phyloP scores from a whole-genome alignment of 129 eudicot species.

The Saussurea involucrata region DNA sequence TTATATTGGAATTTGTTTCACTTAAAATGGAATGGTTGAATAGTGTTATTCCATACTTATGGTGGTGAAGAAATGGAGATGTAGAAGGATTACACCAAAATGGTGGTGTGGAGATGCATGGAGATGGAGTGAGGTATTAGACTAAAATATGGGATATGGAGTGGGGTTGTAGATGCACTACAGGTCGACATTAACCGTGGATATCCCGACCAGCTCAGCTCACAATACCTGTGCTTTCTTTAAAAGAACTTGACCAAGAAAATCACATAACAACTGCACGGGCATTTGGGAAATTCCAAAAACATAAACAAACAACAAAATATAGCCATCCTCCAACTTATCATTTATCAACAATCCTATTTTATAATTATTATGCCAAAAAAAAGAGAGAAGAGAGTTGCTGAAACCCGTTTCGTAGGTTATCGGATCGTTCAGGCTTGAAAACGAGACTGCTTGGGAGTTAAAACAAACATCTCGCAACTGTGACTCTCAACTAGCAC shows the following conservation, averaged over 20 bases:
- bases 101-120: too few relatives aligned
- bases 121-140: too few relatives aligned
- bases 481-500: constrained; percentile 69
- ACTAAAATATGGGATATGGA: too few relatives aligned
- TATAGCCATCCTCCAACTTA: background rate
- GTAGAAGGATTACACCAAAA: too few relatives aligned
- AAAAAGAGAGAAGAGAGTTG: background rate
- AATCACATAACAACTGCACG: background rate
- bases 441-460: constrained; percentile 49
- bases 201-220: too few relatives aligned
- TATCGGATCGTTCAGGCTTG: constrained; percentile 12
- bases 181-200: too few relatives aligned
- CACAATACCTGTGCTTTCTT: background rate
- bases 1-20: too few relatives aligned
- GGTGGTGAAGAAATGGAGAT: too few relatives aligned
- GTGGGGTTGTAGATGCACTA: too few relatives aligned
- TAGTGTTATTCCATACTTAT: too few relatives aligned
- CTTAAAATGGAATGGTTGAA: too few relatives aligned
- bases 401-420: background rate
- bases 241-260: background rate
- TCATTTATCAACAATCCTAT: background rate
- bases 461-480: constrained; percentile 72
- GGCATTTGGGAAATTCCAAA: background rate
- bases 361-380: background rate
- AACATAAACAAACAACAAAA: background rate